phyloP scores from a whole-genome alignment of 441 rosid species.

The Pelargonium exstipulatum region DNA sequence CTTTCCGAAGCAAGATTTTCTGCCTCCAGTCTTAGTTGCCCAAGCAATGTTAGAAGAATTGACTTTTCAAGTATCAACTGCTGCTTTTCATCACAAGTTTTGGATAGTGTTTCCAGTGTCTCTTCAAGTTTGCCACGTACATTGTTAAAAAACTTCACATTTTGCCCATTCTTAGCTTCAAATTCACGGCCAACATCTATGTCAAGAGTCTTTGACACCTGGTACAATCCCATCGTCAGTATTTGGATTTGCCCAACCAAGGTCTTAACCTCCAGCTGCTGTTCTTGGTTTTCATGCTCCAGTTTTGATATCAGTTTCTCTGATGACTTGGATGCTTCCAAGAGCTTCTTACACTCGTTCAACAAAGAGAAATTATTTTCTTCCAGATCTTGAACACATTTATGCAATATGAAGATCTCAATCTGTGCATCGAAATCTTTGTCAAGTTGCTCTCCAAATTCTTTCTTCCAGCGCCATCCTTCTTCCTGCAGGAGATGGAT shows the following conservation, averaged over 20 bases:
- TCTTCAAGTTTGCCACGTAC: conserved; percentile 45
- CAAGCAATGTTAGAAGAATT: conserved; percentile 54
- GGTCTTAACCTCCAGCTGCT: conserved; percentile 46
- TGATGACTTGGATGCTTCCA: conserved; percentile 50
- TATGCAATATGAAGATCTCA: conserved; percentile 64
- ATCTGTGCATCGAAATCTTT: conserved; percentile 48
- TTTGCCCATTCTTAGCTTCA: conserved; percentile 38
- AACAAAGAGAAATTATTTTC: conserved; percentile 50
- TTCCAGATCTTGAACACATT: conserved; percentile 56
- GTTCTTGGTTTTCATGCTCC: conserved; percentile 50
- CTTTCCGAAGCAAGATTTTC: conserved; percentile 45
- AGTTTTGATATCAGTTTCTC: conserved; percentile 53
- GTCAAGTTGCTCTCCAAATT: conserved; percentile 57
- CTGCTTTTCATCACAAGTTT: conserved; percentile 55
- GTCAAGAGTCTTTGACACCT: conserved; percentile 47
- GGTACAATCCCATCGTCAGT: conserved; percentile 50
- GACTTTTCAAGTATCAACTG: conserved; percentile 45
- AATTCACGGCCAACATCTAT: conserved; percentile 31
- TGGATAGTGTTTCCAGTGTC: conserved; percentile 44
- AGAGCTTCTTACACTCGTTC: conserved; percentile 47
- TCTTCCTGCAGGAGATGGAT: conserved; percentile 52
- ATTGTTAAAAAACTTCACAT: conserved; percentile 35
- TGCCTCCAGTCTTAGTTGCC: conserved; percentile 56
- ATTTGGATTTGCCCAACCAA: conserved; percentile 41
- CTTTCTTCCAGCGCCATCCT: conserved; percentile 45